Base-by-base conservation (phyloP, 2,329 filamentous ascomycete genomes). In the Xylariaceae sp. region DNA sequence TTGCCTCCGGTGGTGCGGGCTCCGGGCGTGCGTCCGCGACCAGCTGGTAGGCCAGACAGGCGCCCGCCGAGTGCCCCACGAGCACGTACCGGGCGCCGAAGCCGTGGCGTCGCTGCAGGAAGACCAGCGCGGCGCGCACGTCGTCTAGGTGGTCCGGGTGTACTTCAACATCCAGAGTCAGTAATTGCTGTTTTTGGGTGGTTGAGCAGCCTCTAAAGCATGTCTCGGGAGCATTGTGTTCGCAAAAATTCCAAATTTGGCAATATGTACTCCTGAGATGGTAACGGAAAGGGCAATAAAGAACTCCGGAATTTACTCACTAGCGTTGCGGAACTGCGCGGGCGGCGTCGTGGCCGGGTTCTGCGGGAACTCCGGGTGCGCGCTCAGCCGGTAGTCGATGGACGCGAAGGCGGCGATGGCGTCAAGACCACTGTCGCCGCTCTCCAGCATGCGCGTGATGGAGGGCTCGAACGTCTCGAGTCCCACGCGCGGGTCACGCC, bases 91-190 rank as follows among this genome's bases (percentile, higher is more conserved):
- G 66, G 48, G 62, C 64, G 32, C 68, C 71, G 56, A 81, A 77
- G 9, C 69, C 70, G 62, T 81, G 79, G 2, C 73, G 70, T 2
- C 69, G 63, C 63, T 79, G 74, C 29, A 89, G 73, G 54, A 77
- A 80, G 0, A 72, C 64, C 5, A 89, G 69, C 0, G 77, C 86
- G 1, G 71, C 51, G 0, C 78, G 72, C 19, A 88, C 76, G 65
- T 89, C 87, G 40, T 73, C 67, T 32, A 89, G 70, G 65, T 90
- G 87, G 48, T 83, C 79, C 0, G 87, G 87, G 65, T 89, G 85
- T 16, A 59, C 61, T n/a, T n/a, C n/a, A n/a, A n/a, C n/a, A n/a
- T n/a, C n/a, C n/a, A n/a, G n/a, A n/a, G n/a, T n/a, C n/a, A n/a
- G n/a, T n/a, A n/a, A n/a, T n/a, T n/a, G n/a, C n/a, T n/a, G n/a